Evolutionary conservation across 2,329 filamentous ascomycete species (phyloP).

Genomic region (Trichophyton mentagrophytes): DNA sequence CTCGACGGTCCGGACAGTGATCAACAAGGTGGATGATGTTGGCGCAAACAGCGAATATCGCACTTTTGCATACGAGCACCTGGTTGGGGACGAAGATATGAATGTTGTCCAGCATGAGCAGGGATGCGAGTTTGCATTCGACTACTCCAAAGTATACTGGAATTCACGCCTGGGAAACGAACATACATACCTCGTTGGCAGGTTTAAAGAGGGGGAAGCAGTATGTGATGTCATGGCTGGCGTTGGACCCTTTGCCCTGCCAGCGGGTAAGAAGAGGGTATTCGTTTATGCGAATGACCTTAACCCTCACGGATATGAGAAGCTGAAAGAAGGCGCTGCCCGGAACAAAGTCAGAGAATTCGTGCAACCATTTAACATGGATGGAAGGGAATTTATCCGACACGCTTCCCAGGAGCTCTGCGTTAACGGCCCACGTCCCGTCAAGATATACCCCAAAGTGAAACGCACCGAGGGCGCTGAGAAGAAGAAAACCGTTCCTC

Average conservation of each 20-base stretch:
- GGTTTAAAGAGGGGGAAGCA: slow-evolving; percentile 73
- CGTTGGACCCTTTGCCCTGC: slow-evolving; percentile 87
- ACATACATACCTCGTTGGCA: slow-evolving; percentile 63
- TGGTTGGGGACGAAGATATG: slow-evolving; percentile 69
- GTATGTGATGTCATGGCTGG: slow-evolving; percentile 97
- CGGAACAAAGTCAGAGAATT: slow-evolving; percentile 70
- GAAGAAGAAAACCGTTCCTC: slow-evolving; percentile 16
- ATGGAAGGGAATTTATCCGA: slow-evolving; percentile 70
- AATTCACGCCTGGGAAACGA: slow-evolving; percentile 85
- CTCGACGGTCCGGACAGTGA: slow-evolving; percentile 66
- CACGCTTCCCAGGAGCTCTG: slow-evolving; percentile 48
- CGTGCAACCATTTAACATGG: slow-evolving; percentile 66
- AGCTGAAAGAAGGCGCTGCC: slow-evolving; percentile 55
- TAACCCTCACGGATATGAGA: slow-evolving; percentile 74
- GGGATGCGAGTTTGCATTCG: slow-evolving; percentile 76
- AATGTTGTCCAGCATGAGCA: slow-evolving; percentile 73
- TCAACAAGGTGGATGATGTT: slow-evolving; percentile 89
- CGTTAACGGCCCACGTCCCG: slow-evolving; percentile 37
- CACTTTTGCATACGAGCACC: slow-evolving; percentile 84
- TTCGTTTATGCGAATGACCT: slow-evolving; percentile 97
- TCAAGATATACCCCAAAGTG: slow-evolving; percentile 39
- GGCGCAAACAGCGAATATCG: slow-evolving; percentile 75
- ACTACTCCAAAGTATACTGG: slow-evolving; percentile 97
- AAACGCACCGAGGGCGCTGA: slow-evolving; percentile 15
- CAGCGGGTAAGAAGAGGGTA: slow-evolving; percentile 75